Evolutionary conservation across 768 basidiomycete genomes (phyloP).

Genomic region (Pleurotus citrinopileatus): DNA sequence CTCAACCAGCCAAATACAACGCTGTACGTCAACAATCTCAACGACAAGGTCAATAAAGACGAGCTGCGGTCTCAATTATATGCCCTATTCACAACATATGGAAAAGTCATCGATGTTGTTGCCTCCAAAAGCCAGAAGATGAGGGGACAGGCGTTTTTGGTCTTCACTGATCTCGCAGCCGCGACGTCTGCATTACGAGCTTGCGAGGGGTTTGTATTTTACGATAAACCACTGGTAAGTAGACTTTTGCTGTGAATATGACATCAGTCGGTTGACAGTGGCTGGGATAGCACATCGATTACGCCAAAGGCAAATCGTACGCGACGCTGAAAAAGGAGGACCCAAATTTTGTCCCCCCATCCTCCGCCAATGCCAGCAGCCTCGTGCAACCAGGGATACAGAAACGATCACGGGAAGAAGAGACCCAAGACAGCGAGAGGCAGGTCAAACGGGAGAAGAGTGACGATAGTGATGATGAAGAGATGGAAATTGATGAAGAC

Average conservation of each 20-base stretch:
- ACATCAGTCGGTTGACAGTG: slow-evolving; percentile 10
- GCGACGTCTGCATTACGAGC: slow-evolving; percentile 93
- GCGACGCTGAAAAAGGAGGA: slow-evolving; percentile 80
- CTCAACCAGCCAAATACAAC: slow-evolving; percentile 80
- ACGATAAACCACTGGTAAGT: slow-evolving; percentile 88
- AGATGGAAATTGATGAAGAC: slow-evolving; percentile 95
- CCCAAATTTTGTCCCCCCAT: slow-evolving; percentile 76
- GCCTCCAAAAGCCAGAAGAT: slow-evolving; percentile 83
- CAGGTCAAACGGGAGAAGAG: slow-evolving; percentile 68
- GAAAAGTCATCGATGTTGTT: slow-evolving; percentile 90
- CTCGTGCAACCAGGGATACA: slow-evolving; percentile 35
- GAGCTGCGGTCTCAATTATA: slow-evolving; percentile 83
- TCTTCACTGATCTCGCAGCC: slow-evolving; percentile 87
- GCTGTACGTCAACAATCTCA: slow-evolving; percentile 91
- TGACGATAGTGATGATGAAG: slow-evolving; percentile 74
- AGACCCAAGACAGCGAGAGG: slow-evolving; percentile 48
- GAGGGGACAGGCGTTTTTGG: slow-evolving; percentile 95
- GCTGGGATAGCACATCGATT: slow-evolving; percentile 74
- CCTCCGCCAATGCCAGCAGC: slow-evolving; percentile 55
- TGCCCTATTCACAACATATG: slow-evolving; percentile 90
- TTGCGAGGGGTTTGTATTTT: slow-evolving; percentile 90
- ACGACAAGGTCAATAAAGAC: slow-evolving; percentile 89
- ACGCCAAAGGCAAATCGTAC: slow-evolving; percentile 87
- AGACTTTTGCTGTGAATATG: neutral
- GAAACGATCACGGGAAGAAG: slow-evolving; percentile 72